Evolutionary conservation across 495 filamentous ascomycete genomes (phyloP).

Genomic region (Trichocladium antarcticum): DNA sequence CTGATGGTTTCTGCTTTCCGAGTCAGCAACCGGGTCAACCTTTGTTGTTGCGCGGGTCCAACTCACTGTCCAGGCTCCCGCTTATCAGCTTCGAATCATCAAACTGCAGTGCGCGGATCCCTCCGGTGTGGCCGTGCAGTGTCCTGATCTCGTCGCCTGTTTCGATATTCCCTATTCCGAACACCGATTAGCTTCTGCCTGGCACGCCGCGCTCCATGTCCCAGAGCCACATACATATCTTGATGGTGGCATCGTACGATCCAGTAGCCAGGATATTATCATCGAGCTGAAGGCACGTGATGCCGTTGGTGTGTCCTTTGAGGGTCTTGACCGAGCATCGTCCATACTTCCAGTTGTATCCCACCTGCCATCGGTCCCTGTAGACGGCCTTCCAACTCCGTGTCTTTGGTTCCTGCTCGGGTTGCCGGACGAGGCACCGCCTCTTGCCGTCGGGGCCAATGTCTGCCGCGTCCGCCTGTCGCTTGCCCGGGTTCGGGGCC

Average conservation of each 20-base stretch:
- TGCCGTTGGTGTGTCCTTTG: conserved; percentile 82
- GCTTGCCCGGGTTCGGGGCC: conserved; percentile 17
- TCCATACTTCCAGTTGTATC: conserved; percentile 93
- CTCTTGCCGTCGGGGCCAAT: conserved; percentile 35
- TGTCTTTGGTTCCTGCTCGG: conserved; percentile 27
- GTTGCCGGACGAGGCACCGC: conserved; percentile 29
- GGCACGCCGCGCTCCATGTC: not conserved
- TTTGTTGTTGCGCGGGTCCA: not conserved
- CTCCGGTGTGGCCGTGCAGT: conserved; percentile 66
- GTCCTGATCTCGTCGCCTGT: conserved; percentile 77
- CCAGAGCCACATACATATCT: conserved; percentile 51
- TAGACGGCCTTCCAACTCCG: conserved; percentile 77
- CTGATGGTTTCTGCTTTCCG: conserved; percentile 47
- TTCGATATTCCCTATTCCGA: conserved; percentile 55
- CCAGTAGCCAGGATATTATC: conserved; percentile 87
- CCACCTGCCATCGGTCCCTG: conserved; percentile 32
- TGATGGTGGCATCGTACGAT: conserved; percentile 89
- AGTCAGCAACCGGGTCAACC: conserved; percentile 5
- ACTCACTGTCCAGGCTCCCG: conserved; percentile 25
- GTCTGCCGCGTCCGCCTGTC: conserved; percentile 21
- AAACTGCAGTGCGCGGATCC: conserved; percentile 83
- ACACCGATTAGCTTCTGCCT: conserved; percentile 1
- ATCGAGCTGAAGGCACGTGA: conserved; percentile 94
- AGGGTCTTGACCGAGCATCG: conserved; percentile 72
- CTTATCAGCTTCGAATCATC: conserved; percentile 62